Percentiles rank a stretch among this genome's conserved stretches.
Conservation (phyloP, 805 yeast species). For the Metschnikowia peoriensis region DNA sequence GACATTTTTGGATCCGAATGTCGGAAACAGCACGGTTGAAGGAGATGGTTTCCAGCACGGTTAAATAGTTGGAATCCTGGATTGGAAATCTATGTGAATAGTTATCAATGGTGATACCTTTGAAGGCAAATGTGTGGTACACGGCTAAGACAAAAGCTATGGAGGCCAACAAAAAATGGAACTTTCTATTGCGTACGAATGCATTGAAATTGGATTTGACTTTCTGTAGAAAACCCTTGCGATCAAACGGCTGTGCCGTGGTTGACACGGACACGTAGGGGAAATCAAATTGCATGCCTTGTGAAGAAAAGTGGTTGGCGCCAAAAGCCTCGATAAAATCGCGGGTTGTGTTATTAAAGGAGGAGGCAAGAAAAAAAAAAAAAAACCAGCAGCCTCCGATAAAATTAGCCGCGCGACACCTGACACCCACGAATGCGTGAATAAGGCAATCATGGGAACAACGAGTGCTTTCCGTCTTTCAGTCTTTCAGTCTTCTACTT, state of each 20-base stretch:
- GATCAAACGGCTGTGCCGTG: neutral
- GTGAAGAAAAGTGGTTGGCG: neutral
- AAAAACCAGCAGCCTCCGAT: neutral
- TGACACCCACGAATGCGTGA: too few species aligned
- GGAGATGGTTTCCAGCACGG: slow-evolving; percentile 15
- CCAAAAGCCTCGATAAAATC: neutral
- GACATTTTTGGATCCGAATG: slow-evolving; percentile 13
- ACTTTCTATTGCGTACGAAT: slow-evolving; percentile 13
- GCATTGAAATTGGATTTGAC: slow-evolving; percentile 2
- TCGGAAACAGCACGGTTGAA: slow-evolving; percentile 14
- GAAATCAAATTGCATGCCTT: neutral
- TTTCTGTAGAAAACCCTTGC: neutral
- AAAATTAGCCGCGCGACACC: slow-evolving; percentile 1
- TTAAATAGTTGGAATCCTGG: slow-evolving; percentile 2
- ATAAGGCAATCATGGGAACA: too few species aligned
- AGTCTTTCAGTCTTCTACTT: too few species aligned
- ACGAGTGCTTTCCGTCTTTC: too few species aligned
- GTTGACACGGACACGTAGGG: neutral
- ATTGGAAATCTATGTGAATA: neutral
- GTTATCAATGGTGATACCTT: slow-evolving; percentile 10
- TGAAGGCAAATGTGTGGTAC: slow-evolving; percentile 11
- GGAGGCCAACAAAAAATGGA: slow-evolving; percentile 11
- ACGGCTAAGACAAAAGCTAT: slow-evolving; percentile 8
- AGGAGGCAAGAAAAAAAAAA: neutral
- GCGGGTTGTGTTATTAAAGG: neutral